Conservation (phyloP, 768 basidiomycete genomes). For the Dentipellis sp. region DNA sequence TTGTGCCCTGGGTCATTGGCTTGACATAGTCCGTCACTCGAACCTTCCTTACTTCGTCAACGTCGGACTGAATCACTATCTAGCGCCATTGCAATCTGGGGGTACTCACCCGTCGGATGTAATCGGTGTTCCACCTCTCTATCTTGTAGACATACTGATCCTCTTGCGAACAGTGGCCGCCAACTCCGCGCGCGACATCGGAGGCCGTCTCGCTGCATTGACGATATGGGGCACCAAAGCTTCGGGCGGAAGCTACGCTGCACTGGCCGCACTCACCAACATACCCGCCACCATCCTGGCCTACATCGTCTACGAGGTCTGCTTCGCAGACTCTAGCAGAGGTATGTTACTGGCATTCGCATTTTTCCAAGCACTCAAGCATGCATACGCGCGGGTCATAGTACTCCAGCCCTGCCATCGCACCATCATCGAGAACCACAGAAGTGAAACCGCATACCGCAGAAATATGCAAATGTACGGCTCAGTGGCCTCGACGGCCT, state of each 20-base stretch:
- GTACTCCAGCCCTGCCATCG: too few species aligned
- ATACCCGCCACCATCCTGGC: constrained; percentile 21
- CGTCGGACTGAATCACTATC: too few species aligned
- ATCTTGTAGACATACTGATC: neutral
- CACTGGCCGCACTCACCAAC: constrained; percentile 22
- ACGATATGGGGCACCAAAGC: constrained; percentile 20
- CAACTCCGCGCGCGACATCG: constrained; percentile 21
- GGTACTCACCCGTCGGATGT: constrained; percentile 17
- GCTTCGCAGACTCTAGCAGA: constrained; percentile 20
- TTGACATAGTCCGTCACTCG: constrained; percentile 15
- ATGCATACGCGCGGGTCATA: too few species aligned
- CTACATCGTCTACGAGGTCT: constrained; percentile 18
- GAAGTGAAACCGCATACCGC: too few species aligned
- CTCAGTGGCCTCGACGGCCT: too few species aligned
- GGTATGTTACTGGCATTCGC: constrained; percentile 6
- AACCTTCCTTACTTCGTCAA: neutral
- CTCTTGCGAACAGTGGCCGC: constrained; percentile 14
- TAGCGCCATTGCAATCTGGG: constrained; percentile 19
- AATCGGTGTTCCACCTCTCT: constrained; percentile 1
- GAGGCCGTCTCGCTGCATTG: constrained; percentile 19
- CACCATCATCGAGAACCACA: too few species aligned
- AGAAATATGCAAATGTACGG: too few species aligned
- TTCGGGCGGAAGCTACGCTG: constrained; percentile 22
- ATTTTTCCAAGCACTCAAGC: too few species aligned
- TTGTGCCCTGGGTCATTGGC: constrained; percentile 17